Conservation (phyloP, 345 rosid genomes). For the Alliaria petiolata region DNA sequence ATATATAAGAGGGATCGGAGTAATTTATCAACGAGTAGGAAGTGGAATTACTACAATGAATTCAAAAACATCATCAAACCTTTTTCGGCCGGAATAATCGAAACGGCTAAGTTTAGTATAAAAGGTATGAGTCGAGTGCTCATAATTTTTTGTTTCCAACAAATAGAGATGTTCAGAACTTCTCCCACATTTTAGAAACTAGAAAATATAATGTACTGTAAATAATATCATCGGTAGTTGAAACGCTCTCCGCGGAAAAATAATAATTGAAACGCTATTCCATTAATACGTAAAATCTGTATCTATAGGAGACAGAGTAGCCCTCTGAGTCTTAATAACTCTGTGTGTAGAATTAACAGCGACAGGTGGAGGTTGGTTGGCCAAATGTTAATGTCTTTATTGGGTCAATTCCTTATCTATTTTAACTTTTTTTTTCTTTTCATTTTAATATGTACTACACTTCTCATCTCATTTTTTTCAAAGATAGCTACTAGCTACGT, state of each 20-base stretch:
- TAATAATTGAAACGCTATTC: not conserved
- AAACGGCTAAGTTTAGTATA: not conserved
- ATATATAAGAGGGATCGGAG: too few relatives aligned
- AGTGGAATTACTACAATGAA: too few relatives aligned
- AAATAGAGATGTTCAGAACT: not conserved
- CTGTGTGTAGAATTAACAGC: not conserved
- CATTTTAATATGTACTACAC: not conserved
- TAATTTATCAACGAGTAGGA: too few relatives aligned
- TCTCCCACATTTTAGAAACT: not conserved
- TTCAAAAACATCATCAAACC: too few relatives aligned
- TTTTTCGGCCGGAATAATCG: too few relatives aligned
- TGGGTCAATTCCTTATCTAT: slow-evolving; percentile 7
- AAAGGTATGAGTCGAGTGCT: not conserved
- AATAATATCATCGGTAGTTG: too few relatives aligned
- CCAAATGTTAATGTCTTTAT: slow-evolving; percentile 33
- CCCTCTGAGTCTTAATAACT: slow-evolving; percentile 15
- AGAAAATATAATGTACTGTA: too few relatives aligned
- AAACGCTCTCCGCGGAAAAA: too few relatives aligned
- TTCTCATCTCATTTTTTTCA: not conserved
- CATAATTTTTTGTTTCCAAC: not conserved
- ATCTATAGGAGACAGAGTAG: not conserved
- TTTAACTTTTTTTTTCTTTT: not conserved
- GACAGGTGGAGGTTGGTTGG: slow-evolving; percentile 27
- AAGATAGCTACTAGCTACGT: not conserved
- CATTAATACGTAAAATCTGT: not conserved